Percentiles rank a stretch among this genome's conserved stretches.
phyloP scores from a whole-genome alignment of 306 rosid species.

The Castanea sativa region DNA sequence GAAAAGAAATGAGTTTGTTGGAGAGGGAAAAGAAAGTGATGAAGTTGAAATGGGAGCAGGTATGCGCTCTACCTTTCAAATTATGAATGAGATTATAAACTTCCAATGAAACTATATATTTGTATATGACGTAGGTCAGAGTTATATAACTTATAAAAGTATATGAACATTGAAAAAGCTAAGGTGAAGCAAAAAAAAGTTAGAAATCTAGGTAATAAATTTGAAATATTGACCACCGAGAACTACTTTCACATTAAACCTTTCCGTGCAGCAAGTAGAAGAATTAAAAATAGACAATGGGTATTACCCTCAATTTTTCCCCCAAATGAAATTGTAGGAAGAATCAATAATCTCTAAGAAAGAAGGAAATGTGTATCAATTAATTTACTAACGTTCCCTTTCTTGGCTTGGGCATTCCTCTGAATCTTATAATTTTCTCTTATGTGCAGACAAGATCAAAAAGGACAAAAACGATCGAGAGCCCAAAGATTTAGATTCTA shows the following conservation, averaged over 20 bases:
- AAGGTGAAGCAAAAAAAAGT: background rate
- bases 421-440: background rate
- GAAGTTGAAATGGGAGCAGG: constrained; percentile 1
- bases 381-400: background rate
- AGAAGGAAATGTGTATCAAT: background rate
- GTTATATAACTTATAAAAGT: background rate
- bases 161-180: background rate
- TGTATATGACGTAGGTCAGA: background rate
- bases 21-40: constrained; percentile 9
- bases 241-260: background rate
- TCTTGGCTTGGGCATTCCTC: background rate
- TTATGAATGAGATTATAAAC: background rate
- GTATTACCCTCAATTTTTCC: background rate
- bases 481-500: background rate
- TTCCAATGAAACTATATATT: background rate
- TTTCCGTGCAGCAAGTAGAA: background rate
- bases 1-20: constrained; percentile 16
- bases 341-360: background rate
- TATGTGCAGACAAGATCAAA: background rate
- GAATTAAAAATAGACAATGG: background rate
- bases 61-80: background rate
- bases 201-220: background rate
- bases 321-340: background rate
- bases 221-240: background rate
- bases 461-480: background rate